Conservation (phyloP, 139 green algal genomes). For the Zygnema circumcarinatum region DNA sequence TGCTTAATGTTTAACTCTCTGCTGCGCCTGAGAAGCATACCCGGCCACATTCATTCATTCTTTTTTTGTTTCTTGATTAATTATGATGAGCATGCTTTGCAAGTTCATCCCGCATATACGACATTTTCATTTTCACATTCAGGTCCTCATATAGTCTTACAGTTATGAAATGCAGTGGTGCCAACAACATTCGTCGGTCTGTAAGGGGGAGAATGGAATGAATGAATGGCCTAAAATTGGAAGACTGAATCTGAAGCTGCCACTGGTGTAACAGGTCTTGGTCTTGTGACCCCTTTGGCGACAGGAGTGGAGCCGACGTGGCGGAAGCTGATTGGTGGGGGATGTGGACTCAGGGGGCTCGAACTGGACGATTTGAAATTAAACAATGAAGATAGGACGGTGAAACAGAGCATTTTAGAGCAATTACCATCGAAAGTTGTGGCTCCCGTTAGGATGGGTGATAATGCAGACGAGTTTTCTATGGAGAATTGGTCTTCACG, state of each 20-base stretch:
- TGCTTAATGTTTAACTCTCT: too few species aligned
- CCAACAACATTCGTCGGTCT: not conserved
- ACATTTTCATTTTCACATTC: not conserved
- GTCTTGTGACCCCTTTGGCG: slow-evolving; percentile 45
- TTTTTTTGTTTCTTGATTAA: too few species aligned
- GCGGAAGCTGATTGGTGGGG: slow-evolving; percentile 10
- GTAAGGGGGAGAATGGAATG: not conserved
- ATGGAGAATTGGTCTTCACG: slow-evolving; percentile 6
- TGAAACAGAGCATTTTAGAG: slow-evolving; percentile 1
- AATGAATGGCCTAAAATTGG: not conserved
- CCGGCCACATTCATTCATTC: too few species aligned
- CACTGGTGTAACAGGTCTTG: slow-evolving; percentile 37
- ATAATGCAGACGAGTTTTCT: slow-evolving; percentile 8
- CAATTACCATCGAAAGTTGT: slow-evolving; percentile 47
- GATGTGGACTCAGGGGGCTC: slow-evolving; percentile 17
- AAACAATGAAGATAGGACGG: not conserved
- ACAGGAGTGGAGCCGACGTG: slow-evolving; percentile 24
- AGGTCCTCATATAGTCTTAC: too few species aligned
- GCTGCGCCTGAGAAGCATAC: too few species aligned
- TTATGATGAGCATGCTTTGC: too few species aligned
- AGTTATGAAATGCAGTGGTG: slow-evolving; percentile 8
- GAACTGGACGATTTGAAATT: slow-evolving; percentile 30
- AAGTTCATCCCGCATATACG: not conserved
- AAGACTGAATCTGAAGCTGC: not conserved
- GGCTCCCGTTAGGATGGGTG: slow-evolving; percentile 10